A percentile compares a stretch with the other conserved stretches of the same genome.
Conservation (phyloP, 208 protist genomes). For the Acanthamoeba healyi region DNA sequence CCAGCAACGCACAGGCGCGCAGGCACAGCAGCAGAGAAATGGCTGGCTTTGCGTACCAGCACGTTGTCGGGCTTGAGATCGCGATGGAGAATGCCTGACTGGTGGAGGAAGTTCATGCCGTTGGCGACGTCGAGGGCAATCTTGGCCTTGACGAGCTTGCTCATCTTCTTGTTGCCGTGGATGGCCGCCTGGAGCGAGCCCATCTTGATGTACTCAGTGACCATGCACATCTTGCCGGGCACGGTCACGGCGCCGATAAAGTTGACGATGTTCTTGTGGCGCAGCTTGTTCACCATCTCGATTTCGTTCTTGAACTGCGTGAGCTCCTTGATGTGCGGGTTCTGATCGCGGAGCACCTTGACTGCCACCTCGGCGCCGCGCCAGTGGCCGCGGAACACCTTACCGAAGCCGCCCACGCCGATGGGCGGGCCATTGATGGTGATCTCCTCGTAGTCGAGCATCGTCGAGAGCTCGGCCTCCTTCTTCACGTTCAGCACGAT, state of each 20-base stretch:
- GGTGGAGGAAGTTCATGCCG: constrained; percentile 27
- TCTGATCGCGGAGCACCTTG: constrained; percentile 28
- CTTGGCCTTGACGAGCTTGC: constrained; percentile 30
- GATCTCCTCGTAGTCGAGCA: constrained; percentile 70
- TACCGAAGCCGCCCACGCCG: constrained; percentile 62
- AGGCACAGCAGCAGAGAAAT: no score
- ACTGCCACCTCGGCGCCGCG: constrained; percentile 56
- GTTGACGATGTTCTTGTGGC: constrained; percentile 40
- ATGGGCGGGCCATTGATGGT: constrained; percentile 44
- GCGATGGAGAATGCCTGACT: constrained; percentile 32
- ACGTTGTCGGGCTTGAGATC: constrained; percentile 59
- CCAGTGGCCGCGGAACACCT: constrained; percentile 58
- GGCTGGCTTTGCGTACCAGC: constrained; percentile 22
- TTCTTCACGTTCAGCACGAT: constrained; percentile 4
- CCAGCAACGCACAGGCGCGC: no score
- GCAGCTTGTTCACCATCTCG: constrained; percentile 56
- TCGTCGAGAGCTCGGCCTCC: constrained; percentile 40
- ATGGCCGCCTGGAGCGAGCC: constrained; percentile 42
- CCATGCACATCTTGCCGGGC: constrained; percentile 69
- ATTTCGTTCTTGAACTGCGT: constrained; percentile 52
- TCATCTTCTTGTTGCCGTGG: neutral
- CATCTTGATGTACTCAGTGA: constrained; percentile 10
- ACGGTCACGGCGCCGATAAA: constrained; percentile 37
- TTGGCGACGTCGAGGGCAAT: constrained; percentile 57
- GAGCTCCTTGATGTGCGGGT: neutral